These are phyloP conservation scores for Nakazawaea ernobii DNA, from an alignment of 805 yeast species.

Conservation along the genomic window DNA sequence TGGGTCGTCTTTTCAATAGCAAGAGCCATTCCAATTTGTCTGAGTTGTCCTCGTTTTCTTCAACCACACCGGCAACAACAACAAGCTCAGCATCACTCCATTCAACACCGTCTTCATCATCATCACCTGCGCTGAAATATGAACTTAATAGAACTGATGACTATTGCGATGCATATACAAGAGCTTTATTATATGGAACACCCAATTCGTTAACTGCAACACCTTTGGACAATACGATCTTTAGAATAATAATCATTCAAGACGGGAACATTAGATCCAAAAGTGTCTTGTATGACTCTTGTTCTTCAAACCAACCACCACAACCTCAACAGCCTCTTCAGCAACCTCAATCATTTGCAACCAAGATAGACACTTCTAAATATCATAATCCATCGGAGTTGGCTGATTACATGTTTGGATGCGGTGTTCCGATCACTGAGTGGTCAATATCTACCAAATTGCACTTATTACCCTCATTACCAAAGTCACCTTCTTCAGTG, in stretches of 20 bases:
- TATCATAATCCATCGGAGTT: conserved; percentile 40
- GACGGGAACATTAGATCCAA: conserved; percentile 47
- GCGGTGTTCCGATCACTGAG: conserved; percentile 47
- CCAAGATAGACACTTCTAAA: conserved; percentile 20
- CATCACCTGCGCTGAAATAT: neutral
- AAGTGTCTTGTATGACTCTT: conserved; percentile 45
- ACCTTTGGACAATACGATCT: conserved; percentile 24
- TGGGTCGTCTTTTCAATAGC: conserved; percentile 18
- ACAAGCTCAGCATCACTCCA: neutral
- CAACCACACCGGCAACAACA: conserved; percentile 1
- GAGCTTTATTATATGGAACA: conserved; percentile 43
- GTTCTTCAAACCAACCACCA: conserved; percentile 11
- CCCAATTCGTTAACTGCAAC: conserved; percentile 20
- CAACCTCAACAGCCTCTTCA: conserved; percentile 11
- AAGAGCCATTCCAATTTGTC: conserved; percentile 11
- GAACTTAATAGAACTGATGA: neutral
- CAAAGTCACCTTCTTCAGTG: conserved; percentile 32
- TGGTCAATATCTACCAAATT: conserved; percentile 37
- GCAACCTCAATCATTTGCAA: neutral
- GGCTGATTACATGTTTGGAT: conserved; percentile 50
- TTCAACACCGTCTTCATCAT: conserved; percentile 1
- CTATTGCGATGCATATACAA: conserved; percentile 38
- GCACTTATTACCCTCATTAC: conserved; percentile 39
- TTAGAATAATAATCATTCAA: conserved; percentile 42
- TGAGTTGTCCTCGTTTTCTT: neutral